These are phyloP conservation scores for Wallacemonas sp. DNA, from an alignment of 208 protist species.

Conservation along the genomic window DNA sequence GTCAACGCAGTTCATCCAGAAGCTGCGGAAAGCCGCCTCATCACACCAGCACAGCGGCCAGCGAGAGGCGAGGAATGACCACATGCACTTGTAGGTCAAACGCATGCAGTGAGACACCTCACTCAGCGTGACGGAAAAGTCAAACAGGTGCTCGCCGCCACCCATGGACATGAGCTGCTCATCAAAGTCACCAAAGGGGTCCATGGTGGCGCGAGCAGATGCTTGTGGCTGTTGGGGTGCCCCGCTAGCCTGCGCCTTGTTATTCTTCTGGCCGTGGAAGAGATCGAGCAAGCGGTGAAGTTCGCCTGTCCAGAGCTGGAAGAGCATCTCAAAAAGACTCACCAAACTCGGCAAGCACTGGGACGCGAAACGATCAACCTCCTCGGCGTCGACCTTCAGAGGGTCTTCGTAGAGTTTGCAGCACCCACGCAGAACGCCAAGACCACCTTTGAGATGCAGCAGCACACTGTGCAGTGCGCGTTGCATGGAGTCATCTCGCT, in stretches of 20 bases:
- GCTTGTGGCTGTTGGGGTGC: neutral
- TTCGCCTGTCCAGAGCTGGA: conserved; percentile 42
- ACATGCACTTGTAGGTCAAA: conserved; percentile 70
- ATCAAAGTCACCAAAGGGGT: conserved; percentile 11
- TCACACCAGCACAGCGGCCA: conserved; percentile 75
- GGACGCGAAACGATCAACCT: conserved; percentile 49
- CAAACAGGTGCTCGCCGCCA: conserved; percentile 27
- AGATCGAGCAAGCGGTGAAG: conserved; percentile 9
- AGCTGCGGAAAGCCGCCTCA: conserved; percentile 37
- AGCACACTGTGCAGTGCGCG: conserved; percentile 22
- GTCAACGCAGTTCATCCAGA: conserved; percentile 52
- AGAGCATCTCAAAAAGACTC: conserved; percentile 49
- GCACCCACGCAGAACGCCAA: conserved; percentile 66
- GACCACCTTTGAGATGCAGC: conserved; percentile 57
- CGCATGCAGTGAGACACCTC: conserved; percentile 76
- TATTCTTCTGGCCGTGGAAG: conserved; percentile 5
- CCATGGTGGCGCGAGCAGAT: neutral
- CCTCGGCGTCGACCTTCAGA: conserved; percentile 41
- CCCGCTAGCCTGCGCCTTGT: neutral
- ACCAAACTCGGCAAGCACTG: conserved; percentile 45
- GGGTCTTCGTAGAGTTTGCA: conserved; percentile 71
- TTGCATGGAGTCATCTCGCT: conserved; percentile 16
- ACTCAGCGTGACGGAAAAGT: conserved; percentile 27
- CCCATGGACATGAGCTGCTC: conserved; percentile 15
- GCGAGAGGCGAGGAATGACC: conserved; percentile 41